Evolutionary conservation across 345 rosid species (phyloP).

Genomic region (Erodium maritimum): DNA sequence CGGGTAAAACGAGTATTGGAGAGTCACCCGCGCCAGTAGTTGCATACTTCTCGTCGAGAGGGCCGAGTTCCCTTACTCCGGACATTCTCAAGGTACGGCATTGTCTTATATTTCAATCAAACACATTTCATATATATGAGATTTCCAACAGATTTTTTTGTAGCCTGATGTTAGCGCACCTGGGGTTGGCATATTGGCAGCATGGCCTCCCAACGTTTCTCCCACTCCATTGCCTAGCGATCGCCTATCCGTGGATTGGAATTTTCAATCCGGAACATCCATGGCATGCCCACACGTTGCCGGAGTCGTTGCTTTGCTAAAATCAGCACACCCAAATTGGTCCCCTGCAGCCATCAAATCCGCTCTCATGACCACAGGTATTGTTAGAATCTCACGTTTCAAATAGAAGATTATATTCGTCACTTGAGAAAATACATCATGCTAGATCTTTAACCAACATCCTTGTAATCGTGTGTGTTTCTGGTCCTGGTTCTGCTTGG

Average conservation of each 20-base stretch:
- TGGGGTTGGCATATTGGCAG: slow-evolving; percentile 55
- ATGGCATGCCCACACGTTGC: slow-evolving; percentile 76
- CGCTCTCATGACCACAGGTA: slow-evolving; percentile 70
- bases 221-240: slow-evolving; percentile 23
- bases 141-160: neutral
- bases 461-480: too few relatives aligned
- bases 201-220: slow-evolving; percentile 58
- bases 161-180: slow-evolving; percentile 73
- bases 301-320: slow-evolving; percentile 49
- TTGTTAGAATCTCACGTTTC: too few relatives aligned
- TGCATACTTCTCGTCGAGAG: slow-evolving; percentile 34
- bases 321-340: slow-evolving; percentile 55
- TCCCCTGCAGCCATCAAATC: slow-evolving; percentile 65
- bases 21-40: slow-evolving; percentile 27
- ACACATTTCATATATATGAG: neutral
- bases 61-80: slow-evolving; percentile 49
- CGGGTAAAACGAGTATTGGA: slow-evolving; percentile 38
- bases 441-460: too few relatives aligned
- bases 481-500: too few relatives aligned
- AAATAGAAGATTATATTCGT: too few relatives aligned
- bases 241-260: slow-evolving; percentile 34
- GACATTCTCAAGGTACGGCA: slow-evolving; percentile 72
- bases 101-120: too few relatives aligned
- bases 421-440: too few relatives aligned
- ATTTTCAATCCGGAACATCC: slow-evolving; percentile 58